Evolutionary conservation across 208 protist genomes (phyloP).

Genomic region (Tritrichomonas foetus): DNA sequence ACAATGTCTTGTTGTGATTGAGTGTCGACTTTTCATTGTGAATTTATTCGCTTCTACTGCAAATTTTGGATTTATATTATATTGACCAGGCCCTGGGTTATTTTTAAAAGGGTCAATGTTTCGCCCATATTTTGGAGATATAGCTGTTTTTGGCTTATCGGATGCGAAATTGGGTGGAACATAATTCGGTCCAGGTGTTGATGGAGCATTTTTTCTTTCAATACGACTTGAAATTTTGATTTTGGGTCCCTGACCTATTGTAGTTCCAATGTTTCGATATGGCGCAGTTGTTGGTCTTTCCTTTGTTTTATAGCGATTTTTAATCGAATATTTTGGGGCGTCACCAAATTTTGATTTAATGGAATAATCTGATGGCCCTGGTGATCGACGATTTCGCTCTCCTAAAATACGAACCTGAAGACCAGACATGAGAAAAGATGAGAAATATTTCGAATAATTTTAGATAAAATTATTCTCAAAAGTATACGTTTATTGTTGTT

Average conservation of each 20-base stretch:
- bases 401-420: too few relatives aligned
- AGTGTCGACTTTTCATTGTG: neutral
- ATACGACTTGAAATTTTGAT: neutral
- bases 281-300: neutral
- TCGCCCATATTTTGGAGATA: neutral
- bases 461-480: too few relatives aligned
- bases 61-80: neutral
- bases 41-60: neutral
- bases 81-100: neutral
- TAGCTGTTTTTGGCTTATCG: neutral
- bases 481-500: too few relatives aligned
- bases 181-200: conserved; percentile 1
- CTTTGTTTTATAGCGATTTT: neutral
- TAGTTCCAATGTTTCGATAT: neutral
- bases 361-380: too few relatives aligned
- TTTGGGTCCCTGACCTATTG: neutral
- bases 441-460: too few relatives aligned
- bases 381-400: too few relatives aligned
- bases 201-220: neutral
- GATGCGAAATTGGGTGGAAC: neutral
- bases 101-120: too few relatives aligned
- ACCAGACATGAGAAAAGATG: too few relatives aligned
- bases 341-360: neutral
- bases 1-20: neutral
- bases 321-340: neutral